Percentiles rank a stretch among this genome's conserved stretches.
Conservation (phyloP, 2,329 filamentous ascomycete genomes). For the Pyricularia sp. region DNA sequence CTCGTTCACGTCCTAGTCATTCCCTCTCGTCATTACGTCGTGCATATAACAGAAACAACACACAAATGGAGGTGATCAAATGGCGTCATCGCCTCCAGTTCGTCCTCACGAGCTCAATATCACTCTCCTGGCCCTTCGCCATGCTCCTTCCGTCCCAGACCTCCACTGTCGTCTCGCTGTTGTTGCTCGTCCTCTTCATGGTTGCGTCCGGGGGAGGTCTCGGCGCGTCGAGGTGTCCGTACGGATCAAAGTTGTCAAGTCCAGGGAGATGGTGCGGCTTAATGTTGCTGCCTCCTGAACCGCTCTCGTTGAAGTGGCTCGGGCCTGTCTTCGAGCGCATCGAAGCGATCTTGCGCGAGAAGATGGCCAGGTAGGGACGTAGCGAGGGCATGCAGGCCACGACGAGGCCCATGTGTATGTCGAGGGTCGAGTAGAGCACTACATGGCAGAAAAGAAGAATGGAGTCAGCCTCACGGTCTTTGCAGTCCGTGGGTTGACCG, state of each 20-base stretch:
- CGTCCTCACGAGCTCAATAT: neutral
- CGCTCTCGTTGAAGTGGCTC: neutral
- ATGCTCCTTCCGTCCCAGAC: neutral
- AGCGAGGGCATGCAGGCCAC: slow-evolving; percentile 13
- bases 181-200: neutral
- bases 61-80: no score
- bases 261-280: neutral
- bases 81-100: neutral
- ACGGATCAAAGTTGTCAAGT: neutral
- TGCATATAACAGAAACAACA: no score
- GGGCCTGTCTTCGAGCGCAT: neutral
- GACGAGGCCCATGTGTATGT: neutral
- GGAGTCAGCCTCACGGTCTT: neutral
- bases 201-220: neutral
- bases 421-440: neutral
- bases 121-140: neutral
- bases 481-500: neutral
- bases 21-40: no score
- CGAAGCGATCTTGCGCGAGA: neutral
- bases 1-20: no score
- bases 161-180: neutral
- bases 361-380: slow-evolving; percentile 16
- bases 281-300: neutral
- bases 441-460: neutral
- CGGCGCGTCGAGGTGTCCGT: neutral